Conservation (phyloP, 177 flowering plant genomes). For the Vitis hybrid region DNA sequence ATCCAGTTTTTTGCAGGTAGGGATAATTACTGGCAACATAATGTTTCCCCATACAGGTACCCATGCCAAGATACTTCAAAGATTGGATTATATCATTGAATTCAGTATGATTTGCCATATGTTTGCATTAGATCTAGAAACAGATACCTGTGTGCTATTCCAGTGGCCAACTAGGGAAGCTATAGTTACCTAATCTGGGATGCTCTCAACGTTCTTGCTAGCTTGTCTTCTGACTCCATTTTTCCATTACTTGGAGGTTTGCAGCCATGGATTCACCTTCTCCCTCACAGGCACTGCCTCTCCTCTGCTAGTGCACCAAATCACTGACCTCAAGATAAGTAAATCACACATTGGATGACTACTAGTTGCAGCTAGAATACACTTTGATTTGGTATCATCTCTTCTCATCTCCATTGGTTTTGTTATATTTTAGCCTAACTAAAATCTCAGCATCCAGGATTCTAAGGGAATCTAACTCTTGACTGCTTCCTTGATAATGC, state of each 20-base stretch:
- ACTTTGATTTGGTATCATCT: constrained; percentile 50
- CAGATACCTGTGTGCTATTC: constrained; percentile 47
- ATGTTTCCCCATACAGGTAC: not conserved
- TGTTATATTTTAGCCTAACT: not conserved
- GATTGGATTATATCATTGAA: constrained; percentile 30
- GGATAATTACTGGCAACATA: constrained; percentile 41
- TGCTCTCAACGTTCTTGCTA: constrained; percentile 41
- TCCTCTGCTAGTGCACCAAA: constrained; percentile 56
- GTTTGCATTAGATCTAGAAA: constrained; percentile 71
- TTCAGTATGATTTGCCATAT: constrained; percentile 61
- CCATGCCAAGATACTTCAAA: not conserved
- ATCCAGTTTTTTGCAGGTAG: constrained; percentile 38
- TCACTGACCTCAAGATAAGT: constrained; percentile 68
- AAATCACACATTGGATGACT: constrained; percentile 70
- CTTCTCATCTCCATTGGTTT: constrained; percentile 39
- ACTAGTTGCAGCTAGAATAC: constrained; percentile 48
- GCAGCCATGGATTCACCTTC: constrained; percentile 19
- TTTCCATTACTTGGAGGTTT: not conserved
- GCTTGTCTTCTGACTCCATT: constrained; percentile 24
- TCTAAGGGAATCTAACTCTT: not conserved
- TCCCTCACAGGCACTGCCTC: constrained; percentile 53
- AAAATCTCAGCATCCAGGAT: no score
- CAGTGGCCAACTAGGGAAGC: constrained; percentile 44
- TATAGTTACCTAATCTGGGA: constrained; percentile 47
- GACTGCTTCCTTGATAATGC: constrained; percentile 21